A percentile compares a stretch with the other conserved stretches of the same genome.
These are phyloP conservation scores for Mycena maculata DNA, from an alignment of 768 basidiomycete genomes.

Conservation along the genomic window DNA sequence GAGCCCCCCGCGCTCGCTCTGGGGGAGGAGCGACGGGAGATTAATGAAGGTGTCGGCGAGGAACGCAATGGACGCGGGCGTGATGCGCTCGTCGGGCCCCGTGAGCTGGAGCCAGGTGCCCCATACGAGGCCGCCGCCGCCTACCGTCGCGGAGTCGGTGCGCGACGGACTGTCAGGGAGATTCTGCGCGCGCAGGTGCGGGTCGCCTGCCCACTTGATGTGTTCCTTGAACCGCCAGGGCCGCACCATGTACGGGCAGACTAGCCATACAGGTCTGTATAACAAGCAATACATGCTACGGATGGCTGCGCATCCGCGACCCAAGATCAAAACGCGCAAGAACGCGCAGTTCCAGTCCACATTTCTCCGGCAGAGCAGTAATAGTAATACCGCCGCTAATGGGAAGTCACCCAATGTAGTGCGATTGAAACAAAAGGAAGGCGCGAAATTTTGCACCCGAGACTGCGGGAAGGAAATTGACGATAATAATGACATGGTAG, in stretches of 20 bases:
- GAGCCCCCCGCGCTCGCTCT: slow-evolving; percentile 54
- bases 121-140: slow-evolving; percentile 68
- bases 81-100: slow-evolving; percentile 57
- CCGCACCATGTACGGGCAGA: slow-evolving; percentile 5
- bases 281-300: no score
- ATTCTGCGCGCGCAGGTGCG: slow-evolving; percentile 54
- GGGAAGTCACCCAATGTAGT: no score
- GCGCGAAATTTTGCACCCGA: no score
- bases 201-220: slow-evolving; percentile 54
- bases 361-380: background rate
- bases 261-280: no score
- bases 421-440: no score
- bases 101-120: slow-evolving; percentile 67
- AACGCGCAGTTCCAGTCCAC: no score
- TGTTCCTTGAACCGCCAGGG: slow-evolving; percentile 51
- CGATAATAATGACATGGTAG: no score
- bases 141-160: slow-evolving; percentile 53
- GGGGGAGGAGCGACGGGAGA: slow-evolving; percentile 60
- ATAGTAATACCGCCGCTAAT: slow-evolving; percentile 41
- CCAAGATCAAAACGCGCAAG: no score
- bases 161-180: slow-evolving; percentile 49
- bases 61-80: slow-evolving; percentile 62
- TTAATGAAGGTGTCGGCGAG: slow-evolving; percentile 66
- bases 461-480: no score
- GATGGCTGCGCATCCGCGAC: no score